Percentiles rank a stretch among this genome's conserved stretches.
These are phyloP conservation scores for Aureobasidium sp. DNA, from an alignment of 2,329 filamentous ascomycete genomes.

Conservation along the genomic window DNA sequence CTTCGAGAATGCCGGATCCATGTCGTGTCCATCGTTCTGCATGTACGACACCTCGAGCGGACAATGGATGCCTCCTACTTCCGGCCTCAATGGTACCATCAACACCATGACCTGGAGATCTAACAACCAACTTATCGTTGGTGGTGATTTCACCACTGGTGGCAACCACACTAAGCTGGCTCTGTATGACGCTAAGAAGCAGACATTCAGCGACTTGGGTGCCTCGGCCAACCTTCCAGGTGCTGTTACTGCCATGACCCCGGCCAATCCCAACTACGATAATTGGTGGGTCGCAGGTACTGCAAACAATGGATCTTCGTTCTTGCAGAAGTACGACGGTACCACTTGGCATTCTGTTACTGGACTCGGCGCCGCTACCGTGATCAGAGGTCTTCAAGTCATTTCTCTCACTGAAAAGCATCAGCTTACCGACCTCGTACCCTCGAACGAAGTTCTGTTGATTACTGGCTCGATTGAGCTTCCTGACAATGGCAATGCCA, in stretches of 20 bases:
- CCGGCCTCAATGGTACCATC: conserved; percentile 62
- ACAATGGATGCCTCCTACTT: conserved; percentile 76
- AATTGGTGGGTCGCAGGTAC: conserved; percentile 75
- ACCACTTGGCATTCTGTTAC: conserved; percentile 61
- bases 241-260: conserved; percentile 66
- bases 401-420: conserved; percentile 66
- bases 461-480: conserved; percentile 78
- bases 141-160: conserved; percentile 66
- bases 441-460: conserved; percentile 64
- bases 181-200: conserved; percentile 61
- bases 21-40: conserved; percentile 78
- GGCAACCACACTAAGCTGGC: conserved; percentile 61
- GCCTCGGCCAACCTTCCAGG: conserved; percentile 66
- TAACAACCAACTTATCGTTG: conserved; percentile 64
- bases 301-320: conserved; percentile 58
- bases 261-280: conserved; percentile 63
- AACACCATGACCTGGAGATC: conserved; percentile 69
- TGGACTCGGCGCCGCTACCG: conserved; percentile 57
- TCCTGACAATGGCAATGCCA: conserved; percentile 69
- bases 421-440: conserved; percentile 55
- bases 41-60: conserved; percentile 61
- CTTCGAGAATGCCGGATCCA: conserved; percentile 74
- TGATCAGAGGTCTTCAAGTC: conserved; percentile 74
- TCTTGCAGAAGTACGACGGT: conserved; percentile 76
- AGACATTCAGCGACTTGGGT: conserved; percentile 58